Evolutionary conservation across 768 basidiomycete species (phyloP).

Genomic region (Clavaria fumosa): DNA sequence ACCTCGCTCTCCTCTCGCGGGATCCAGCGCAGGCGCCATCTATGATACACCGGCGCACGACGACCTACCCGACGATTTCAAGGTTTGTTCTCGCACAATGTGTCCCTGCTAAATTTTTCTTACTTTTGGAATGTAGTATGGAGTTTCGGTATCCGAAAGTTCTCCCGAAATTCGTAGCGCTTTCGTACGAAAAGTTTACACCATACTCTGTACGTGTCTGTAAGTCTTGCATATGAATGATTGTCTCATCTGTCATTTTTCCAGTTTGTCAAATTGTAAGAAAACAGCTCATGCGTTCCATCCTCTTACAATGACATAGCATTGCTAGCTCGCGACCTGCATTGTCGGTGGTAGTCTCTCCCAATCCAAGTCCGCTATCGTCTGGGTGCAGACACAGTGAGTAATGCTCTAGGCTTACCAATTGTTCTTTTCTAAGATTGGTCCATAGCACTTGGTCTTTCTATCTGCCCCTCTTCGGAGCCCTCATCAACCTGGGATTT

Average conservation of each 20-base stretch:
- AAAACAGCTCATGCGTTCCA: neutral
- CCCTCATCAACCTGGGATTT: slow-evolving; percentile 62
- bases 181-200: slow-evolving; percentile 86
- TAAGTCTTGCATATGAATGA: neutral
- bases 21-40: slow-evolving; percentile 27
- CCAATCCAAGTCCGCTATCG: slow-evolving; percentile 38
- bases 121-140: slow-evolving; percentile 45
- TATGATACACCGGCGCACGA: slow-evolving; percentile 60
- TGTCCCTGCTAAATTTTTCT: slow-evolving; percentile 1
- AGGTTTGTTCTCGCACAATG: slow-evolving; percentile 30
- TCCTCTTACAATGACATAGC: slow-evolving; percentile 4
- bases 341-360: slow-evolving; percentile 62
- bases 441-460: slow-evolving; percentile 55
- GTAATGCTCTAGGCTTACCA: slow-evolving; percentile 14
- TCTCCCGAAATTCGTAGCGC: slow-evolving; percentile 64
- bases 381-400: slow-evolving; percentile 62
- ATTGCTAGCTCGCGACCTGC: slow-evolving; percentile 48
- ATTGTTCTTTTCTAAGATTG: neutral
- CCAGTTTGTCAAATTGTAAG: slow-evolving; percentile 62
- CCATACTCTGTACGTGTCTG: slow-evolving; percentile 62
- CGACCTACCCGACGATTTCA: slow-evolving; percentile 88
- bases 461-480: slow-evolving; percentile 65
- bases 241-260: neutral
- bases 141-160: slow-evolving; percentile 65
- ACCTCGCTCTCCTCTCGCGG: slow-evolving; percentile 27